Evolutionary conservation across 2,329 filamentous ascomycete species (phyloP), one percentile per base, ranked within the genome.

Genomic region (Claviceps sp.): DNA sequence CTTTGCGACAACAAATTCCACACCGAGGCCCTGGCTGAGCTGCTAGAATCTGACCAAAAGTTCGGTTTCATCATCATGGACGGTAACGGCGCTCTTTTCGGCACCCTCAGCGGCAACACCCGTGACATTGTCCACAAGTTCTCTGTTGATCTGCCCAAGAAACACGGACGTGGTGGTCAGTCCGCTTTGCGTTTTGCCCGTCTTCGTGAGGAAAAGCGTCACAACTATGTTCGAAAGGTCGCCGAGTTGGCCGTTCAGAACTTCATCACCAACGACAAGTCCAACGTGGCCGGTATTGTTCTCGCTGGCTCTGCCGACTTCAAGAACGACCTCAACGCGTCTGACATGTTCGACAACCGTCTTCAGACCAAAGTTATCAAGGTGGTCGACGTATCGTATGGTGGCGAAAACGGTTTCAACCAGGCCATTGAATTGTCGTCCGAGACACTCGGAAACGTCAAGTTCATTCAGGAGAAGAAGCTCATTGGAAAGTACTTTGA

Each of bases 21-120:
- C 69, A 98, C 93, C 53, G 93, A 98, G 72, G 91, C 93, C 17
- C 76, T 98, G 59, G 93, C 90, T 59, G 93, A 98, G 75, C 81
- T 98, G 64, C 84, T 98, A 59, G 93, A 98, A 73, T 96, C 91
- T 17, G 93, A 98, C 69, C 93, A 97, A 73, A 96, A 95, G 73
- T 98, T 98, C 62, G 93, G 93, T 52, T 98, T 98, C 75, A 98
- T 98, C 70, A 85, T 98, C 74, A 98, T 98, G 93, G 93, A 98
- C 68, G 93, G 93, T 74, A 98, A 98, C 72, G 94, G 93, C 62
- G 88, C 93, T 44, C 82, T 98, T 34, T 98, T 98, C 61, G 93
- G 93, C 63, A 98, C 93, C 1, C 78, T 98, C 43, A 95, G 89
- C 64, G 94, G 93, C 61, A 98, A 98, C 72, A 98, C 93, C 39